A percentile compares a stretch with the other conserved stretches of the same genome.
phyloP scores from a whole-genome alignment of 164 flowering plant species.

The Magnolia officinalis region DNA sequence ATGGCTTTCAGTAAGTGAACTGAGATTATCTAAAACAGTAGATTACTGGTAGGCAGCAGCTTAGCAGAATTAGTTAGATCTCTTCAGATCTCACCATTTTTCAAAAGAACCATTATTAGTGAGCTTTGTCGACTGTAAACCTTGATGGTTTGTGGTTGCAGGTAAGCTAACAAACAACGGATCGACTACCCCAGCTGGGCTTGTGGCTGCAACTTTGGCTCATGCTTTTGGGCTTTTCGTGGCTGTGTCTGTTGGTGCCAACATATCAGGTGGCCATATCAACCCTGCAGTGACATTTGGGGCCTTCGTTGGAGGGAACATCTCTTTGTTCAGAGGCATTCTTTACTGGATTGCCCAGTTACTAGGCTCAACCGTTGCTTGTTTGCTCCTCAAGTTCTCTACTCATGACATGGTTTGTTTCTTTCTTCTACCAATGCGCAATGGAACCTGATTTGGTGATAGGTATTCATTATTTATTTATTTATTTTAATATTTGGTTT shows the following conservation, averaged over 20 bases:
- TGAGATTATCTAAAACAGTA: neutral
- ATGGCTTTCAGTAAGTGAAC: constrained; percentile 39
- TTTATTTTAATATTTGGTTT: neutral
- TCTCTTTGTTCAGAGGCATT: constrained; percentile 39
- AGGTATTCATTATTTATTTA: no score
- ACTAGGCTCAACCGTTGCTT: constrained; percentile 40
- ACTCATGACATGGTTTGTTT: constrained; percentile 29
- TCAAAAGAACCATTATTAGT: neutral
- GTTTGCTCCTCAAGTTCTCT: constrained; percentile 36
- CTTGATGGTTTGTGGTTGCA: constrained; percentile 8
- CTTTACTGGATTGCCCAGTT: constrained; percentile 49
- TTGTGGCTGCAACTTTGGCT: constrained; percentile 30
- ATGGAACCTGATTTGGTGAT: no score
- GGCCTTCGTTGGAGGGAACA: constrained; percentile 45
- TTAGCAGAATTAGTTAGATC: neutral
- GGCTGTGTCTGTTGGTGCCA: constrained; percentile 39
- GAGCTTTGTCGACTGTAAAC: neutral
- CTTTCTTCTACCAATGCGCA: no score
- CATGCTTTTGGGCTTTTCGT: constrained; percentile 45
- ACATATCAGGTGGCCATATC: constrained; percentile 53
- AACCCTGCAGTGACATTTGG: constrained; percentile 60
- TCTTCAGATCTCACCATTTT: neutral
- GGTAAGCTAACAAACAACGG: constrained; percentile 36
- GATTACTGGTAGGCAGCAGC: neutral
- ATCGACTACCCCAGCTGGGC: constrained; percentile 33